Conservation (phyloP, 192 early-diverging fungal species). For the Podochytrium sp. region DNA sequence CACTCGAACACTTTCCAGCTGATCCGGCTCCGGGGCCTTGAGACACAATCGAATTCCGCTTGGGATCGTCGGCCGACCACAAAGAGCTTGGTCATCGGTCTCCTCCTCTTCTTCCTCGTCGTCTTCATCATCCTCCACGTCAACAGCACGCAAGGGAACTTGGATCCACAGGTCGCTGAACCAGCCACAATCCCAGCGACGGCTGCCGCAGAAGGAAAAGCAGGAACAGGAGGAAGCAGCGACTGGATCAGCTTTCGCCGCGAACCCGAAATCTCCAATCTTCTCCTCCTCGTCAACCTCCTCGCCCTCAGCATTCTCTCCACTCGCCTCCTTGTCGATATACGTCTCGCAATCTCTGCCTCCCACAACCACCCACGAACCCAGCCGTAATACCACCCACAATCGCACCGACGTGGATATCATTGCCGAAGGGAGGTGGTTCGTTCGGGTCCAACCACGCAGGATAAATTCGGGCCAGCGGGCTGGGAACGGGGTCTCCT, state of each 20-base stretch:
- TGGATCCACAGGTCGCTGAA: too few relatives aligned
- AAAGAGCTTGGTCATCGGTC: background rate
- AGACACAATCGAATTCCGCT: background rate
- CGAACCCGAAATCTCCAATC: too few relatives aligned
- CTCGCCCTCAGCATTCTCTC: too few relatives aligned
- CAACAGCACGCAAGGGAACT: background rate
- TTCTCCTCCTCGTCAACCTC: too few relatives aligned
- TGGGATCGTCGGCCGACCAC: slow-evolving; percentile 16
- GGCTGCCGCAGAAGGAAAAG: too few relatives aligned
- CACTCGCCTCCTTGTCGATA: too few relatives aligned
- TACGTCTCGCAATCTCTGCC: too few relatives aligned
- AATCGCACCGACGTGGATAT: slow-evolving; percentile 28
- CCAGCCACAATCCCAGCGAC: too few relatives aligned
- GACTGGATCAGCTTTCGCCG: too few relatives aligned
- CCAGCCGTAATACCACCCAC: slow-evolving; percentile 30
- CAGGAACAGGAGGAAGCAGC: too few relatives aligned
- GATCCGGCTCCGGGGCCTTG: too few relatives aligned
- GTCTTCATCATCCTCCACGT: slow-evolving; percentile 10
- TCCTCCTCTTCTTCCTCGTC: slow-evolving; percentile 25
- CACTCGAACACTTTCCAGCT: background rate
- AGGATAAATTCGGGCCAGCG: slow-evolving; percentile 27
- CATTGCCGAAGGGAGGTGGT: slow-evolving; percentile 13
- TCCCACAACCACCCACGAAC: slow-evolving; percentile 6
- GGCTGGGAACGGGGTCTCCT: background rate
- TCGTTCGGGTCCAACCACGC: background rate